Conservation (phyloP, 345 rosid species). For the Populus deltoides region DNA sequence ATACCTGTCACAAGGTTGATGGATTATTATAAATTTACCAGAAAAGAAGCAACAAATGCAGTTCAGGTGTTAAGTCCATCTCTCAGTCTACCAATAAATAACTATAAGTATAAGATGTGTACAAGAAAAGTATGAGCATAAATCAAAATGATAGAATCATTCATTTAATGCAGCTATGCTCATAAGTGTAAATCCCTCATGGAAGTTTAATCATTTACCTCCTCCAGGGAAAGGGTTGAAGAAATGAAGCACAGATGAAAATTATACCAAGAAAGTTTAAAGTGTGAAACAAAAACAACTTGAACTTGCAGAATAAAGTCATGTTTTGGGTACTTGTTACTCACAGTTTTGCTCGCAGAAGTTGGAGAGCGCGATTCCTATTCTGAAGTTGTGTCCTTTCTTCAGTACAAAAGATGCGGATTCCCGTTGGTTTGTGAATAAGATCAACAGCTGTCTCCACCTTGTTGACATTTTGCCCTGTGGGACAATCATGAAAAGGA, state of each 20-base stretch:
- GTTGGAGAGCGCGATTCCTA: constrained; percentile 76
- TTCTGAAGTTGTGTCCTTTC: constrained; percentile 87
- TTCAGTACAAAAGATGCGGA: constrained; percentile 94
- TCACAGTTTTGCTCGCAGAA: constrained; percentile 91
- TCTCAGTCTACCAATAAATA: background rate
- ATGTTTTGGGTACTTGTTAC: constrained; percentile 11
- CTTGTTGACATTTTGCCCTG: constrained; percentile 98
- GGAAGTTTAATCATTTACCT: background rate
- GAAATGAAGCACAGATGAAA: background rate
- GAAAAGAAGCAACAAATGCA: background rate
- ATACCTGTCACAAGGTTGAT: constrained; percentile 47
- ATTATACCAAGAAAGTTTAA: too few relatives aligned
- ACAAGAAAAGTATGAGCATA: background rate
- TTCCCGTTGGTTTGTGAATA: constrained; percentile 88
- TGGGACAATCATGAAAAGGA: constrained; percentile 20
- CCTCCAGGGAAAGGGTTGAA: background rate
- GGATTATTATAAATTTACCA: constrained; percentile 4
- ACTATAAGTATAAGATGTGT: background rate
- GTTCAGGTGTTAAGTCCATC: background rate
- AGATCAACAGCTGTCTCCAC: constrained; percentile 98
- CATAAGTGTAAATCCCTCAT: too few relatives aligned
- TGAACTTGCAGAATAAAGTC: background rate
- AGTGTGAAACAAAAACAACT: background rate
- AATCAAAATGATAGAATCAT: background rate
- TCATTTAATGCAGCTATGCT: background rate